Conservation (phyloP, 2,329 filamentous ascomycete species). For the Aspergillus pseudoviridinutans region DNA sequence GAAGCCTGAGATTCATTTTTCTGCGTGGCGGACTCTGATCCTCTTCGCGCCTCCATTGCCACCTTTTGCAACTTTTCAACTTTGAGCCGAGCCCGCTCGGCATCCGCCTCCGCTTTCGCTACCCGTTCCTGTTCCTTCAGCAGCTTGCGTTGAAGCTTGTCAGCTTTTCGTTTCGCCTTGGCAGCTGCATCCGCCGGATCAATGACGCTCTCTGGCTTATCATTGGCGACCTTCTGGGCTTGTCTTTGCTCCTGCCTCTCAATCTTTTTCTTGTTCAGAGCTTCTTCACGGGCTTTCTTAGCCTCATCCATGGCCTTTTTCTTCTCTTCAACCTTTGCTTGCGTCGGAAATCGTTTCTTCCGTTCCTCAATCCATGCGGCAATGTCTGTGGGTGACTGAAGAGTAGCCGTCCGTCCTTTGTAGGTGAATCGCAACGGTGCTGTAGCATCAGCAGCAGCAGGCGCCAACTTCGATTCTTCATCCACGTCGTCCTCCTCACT, state of each 20-base stretch:
- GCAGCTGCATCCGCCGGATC: conserved; percentile 30
- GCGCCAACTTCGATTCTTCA: conserved; percentile 42
- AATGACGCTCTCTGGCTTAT: conserved; percentile 17
- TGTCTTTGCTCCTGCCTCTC: conserved; percentile 32
- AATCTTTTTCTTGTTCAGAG: conserved; percentile 38
- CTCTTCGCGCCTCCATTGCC: conserved; percentile 9
- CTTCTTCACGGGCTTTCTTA: conserved; percentile 42
- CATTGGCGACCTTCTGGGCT: conserved; percentile 32
- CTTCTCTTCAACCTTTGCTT: conserved; percentile 60
- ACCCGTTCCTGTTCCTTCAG: conserved; percentile 61
- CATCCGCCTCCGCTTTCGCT: conserved; percentile 43
- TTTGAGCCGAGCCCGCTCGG: conserved; percentile 34
- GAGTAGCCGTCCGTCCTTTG: conserved; percentile 50
- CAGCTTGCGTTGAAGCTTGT: conserved; percentile 46
- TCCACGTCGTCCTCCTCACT: conserved; percentile 45
- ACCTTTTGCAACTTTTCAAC: conserved; percentile 30
- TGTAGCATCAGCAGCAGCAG: conserved; percentile 15
- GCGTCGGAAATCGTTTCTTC: conserved; percentile 74
- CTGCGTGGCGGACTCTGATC: neutral
- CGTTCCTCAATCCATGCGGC: conserved; percentile 77
- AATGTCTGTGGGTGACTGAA: conserved; percentile 63
- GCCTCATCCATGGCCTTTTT: conserved; percentile 63
- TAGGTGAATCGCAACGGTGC: conserved; percentile 51
- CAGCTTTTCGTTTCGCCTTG: conserved; percentile 38
- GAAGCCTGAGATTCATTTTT: neutral